Evolutionary conservation across 345 rosid species (phyloP), one percentile per base, ranked within the genome.

Genomic region (Rhodomyrtus tomentosa): DNA sequence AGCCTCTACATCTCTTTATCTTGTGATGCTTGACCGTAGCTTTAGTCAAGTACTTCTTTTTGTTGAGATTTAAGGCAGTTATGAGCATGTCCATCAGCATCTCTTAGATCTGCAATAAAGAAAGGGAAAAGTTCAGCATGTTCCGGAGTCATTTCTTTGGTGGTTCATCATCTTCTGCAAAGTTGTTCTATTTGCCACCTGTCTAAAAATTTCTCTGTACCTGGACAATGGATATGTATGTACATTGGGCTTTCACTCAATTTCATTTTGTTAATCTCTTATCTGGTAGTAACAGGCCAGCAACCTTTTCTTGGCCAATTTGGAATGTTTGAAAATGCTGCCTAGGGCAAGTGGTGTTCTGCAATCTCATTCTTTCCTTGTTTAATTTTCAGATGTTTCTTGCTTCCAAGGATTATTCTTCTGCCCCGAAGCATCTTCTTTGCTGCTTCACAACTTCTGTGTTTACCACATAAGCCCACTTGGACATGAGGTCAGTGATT

Each of bases 391-490:
- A 96, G 99, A 94, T 89, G 86, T 92, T 88, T 94, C 98, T 21
- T 96, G 98, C 85, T 94, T 95, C 85, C 98, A 93, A 93, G 96
- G 96, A 87, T 90, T 95, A 85, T 93, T 96, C 84, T 94, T 93
- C 80, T 95, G 96, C 89, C 95, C 95, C 21, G 98, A 96, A 89
- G 95, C 96, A 20, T 91, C 93, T 38, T 93, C 98, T 38, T 90
- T 96, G 91, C 91, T 96, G 42, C 95, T 93, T 22, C 95, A 95
- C 90, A 96, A 95, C 89, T 96, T 96, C 90, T 96, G 98, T 91
- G 90, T 95, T 55, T 96, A 96, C 88, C 99, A 95, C 87, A 93
- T 96, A 55, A 92, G 94, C 86, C 99, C 99, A n/a, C 98, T 98
- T 38, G 99, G 99, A 62, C 98, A 95, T 86, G 98, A 95, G 98